These are phyloP conservation scores for Conringia planisiliqua DNA, from an alignment of 345 rosid genomes.

Conservation along the genomic window DNA sequence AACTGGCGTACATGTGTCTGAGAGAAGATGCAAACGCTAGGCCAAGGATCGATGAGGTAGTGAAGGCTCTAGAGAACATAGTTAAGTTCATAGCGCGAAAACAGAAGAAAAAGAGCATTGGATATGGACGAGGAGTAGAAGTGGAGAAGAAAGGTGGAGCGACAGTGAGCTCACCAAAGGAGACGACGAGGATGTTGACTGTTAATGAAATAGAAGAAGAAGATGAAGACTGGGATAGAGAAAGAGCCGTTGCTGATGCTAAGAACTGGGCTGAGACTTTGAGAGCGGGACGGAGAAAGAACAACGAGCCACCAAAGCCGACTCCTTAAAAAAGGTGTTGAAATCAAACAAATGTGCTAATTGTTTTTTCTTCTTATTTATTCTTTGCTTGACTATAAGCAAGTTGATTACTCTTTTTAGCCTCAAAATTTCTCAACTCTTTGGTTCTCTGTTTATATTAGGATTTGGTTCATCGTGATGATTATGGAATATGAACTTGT, in stretches of 20 bases:
- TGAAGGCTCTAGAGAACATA: conserved; percentile 48
- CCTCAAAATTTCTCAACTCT: not conserved
- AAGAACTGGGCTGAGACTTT: conserved; percentile 13
- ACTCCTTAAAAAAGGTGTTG: not conserved
- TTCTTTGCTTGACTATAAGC: too few species aligned
- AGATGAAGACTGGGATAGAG: conserved; percentile 32
- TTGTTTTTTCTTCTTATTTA: too few species aligned
- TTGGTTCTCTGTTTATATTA: not conserved
- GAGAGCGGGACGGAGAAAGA: not conserved
- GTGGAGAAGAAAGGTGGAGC: not conserved
- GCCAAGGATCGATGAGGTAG: conserved; percentile 50
- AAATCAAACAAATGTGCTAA: not conserved
- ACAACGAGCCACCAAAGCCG: not conserved
- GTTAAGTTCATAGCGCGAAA: conserved; percentile 26
- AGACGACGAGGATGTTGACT: conserved; percentile 29
- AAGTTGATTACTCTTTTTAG: too few species aligned
- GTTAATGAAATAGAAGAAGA: conserved; percentile 39
- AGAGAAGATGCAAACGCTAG: conserved; percentile 44
- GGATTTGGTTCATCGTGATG: too few species aligned
- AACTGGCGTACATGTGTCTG: conserved; percentile 53
- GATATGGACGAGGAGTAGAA: not conserved
- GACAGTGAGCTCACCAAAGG: conserved; percentile 32
- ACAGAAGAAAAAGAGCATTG: not conserved
- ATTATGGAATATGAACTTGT: not conserved
- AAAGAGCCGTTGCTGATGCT: conserved; percentile 34